Conservation (phyloP, 345 rosid genomes). For the Gossypium turneri region DNA sequence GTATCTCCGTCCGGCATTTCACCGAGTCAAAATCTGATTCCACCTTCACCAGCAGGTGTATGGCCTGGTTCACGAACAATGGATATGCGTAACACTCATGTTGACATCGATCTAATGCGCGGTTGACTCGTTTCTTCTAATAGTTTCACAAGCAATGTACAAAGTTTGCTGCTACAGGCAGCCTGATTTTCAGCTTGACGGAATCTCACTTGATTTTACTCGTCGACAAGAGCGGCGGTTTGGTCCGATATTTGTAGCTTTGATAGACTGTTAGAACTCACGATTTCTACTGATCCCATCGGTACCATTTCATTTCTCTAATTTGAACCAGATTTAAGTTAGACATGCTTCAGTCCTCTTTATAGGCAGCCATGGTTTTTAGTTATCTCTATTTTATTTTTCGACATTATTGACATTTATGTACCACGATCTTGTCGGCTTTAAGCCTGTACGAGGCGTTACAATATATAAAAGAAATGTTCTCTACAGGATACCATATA, state of each 20-base stretch:
- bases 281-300: conserved; percentile 1
- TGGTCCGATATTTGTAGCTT: conserved; percentile 29
- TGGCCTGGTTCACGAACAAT: conserved; percentile 74
- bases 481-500: not conserved
- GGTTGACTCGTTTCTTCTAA: conserved; percentile 38
- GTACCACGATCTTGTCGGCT: not conserved
- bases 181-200: conserved; percentile 24
- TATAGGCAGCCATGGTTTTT: not conserved
- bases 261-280: conserved; percentile 13
- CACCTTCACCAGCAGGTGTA: conserved; percentile 47
- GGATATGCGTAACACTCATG: conserved; percentile 63
- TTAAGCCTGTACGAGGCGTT: not conserved
- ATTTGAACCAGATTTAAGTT: not conserved
- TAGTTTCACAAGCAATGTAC: conserved; percentile 28
- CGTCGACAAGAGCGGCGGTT: conserved; percentile 16
- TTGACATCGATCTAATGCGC: conserved; percentile 90
- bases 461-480: not conserved
- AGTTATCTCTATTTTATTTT: not conserved
- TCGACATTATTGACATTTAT: not conserved
- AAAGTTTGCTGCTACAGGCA: conserved; percentile 29
- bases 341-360: not conserved
- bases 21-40: conserved; percentile 59
- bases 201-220: conserved; percentile 23
- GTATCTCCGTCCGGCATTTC: conserved; percentile 27
- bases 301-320: not conserved